Percentiles rank a stretch among this genome's conserved stretches.
Evolutionary conservation across 148 eudicot genomes (phyloP).

Genomic region (Rhododendron henanense): DNA sequence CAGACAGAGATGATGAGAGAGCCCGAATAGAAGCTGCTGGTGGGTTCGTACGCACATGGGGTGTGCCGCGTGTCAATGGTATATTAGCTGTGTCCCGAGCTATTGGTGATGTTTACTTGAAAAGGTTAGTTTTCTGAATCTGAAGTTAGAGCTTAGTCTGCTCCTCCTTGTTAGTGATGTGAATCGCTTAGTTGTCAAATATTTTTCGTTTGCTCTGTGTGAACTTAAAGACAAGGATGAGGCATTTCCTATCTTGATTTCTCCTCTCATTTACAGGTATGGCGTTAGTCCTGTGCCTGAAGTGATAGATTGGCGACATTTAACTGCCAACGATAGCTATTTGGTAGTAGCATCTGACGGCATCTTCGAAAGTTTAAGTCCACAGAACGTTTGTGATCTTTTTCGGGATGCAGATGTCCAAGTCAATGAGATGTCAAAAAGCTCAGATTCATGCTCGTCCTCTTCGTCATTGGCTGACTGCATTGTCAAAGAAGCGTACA

Average conservation of each 20-base stretch:
- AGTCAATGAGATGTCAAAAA: background rate
- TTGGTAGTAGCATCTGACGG: conserved; percentile 56
- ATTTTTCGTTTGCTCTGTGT: background rate
- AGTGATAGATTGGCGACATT: conserved; percentile 36
- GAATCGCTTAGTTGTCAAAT: background rate
- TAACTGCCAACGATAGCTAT: conserved; percentile 30
- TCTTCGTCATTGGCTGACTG: conserved; percentile 22
- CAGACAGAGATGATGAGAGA: conserved; percentile 52
- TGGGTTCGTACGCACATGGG: conserved; percentile 31
- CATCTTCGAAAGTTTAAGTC: conserved; percentile 42
- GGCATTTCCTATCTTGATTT: background rate
- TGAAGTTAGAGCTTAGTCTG: background rate
- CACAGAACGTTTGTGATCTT: conserved; percentile 40
- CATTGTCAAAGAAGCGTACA: conserved; percentile 31
- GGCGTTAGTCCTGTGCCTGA: conserved; percentile 47
- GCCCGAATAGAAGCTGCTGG: conserved; percentile 52
- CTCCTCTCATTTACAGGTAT: conserved; percentile 14
- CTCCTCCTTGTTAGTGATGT: background rate
- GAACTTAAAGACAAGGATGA: background rate
- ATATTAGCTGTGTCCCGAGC: conserved; percentile 28
- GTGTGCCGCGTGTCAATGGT: conserved; percentile 29
- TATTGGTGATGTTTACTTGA: conserved; percentile 28
- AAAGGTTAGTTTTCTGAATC: background rate
- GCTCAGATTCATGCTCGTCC: background rate
- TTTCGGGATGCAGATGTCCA: conserved; percentile 4